Conservation (phyloP, 2,329 filamentous ascomycete genomes). For the Sphaerulina populicola region DNA sequence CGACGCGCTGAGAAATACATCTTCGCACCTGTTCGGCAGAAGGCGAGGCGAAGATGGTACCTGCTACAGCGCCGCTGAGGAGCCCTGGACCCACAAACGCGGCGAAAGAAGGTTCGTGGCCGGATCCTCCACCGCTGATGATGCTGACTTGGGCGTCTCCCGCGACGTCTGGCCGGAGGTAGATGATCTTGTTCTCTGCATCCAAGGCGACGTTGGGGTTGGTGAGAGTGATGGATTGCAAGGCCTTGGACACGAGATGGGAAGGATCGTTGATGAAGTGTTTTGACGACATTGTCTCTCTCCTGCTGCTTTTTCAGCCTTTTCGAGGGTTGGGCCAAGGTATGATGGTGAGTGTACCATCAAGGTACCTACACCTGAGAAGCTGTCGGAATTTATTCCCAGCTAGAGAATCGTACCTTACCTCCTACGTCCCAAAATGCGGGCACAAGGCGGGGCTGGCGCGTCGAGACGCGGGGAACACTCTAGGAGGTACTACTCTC, state of each 20-base stretch:
- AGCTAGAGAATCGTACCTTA: background rate
- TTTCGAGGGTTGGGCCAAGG: too few relatives aligned
- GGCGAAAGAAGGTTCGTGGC: conserved; percentile 82
- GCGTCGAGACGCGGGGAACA: conserved; percentile 6
- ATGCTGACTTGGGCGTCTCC: conserved; percentile 59
- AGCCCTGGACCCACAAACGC: conserved; percentile 77
- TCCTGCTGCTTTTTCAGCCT: too few relatives aligned
- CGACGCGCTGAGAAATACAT: conserved; percentile 65
- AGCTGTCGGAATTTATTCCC: background rate
- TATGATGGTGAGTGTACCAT: background rate
- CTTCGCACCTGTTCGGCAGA: conserved; percentile 72
- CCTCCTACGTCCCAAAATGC: too few relatives aligned
- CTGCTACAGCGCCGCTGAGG: conserved; percentile 72
- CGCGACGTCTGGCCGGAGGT: conserved; percentile 53
- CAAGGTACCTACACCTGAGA: too few relatives aligned
- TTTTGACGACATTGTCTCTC: conserved; percentile 42
- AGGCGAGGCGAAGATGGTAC: conserved; percentile 78
- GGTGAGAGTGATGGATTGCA: conserved; percentile 67
- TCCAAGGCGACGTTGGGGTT: conserved; percentile 81
- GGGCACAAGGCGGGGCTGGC: background rate
- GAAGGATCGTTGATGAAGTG: conserved; percentile 85
- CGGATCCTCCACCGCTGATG: conserved; percentile 79
- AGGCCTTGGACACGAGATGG: conserved; percentile 66
- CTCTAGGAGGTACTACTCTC: too few relatives aligned
- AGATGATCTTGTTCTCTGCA: conserved; percentile 71